Conservation (phyloP, 345 rosid genomes). For the Isatis tinctoria region DNA sequence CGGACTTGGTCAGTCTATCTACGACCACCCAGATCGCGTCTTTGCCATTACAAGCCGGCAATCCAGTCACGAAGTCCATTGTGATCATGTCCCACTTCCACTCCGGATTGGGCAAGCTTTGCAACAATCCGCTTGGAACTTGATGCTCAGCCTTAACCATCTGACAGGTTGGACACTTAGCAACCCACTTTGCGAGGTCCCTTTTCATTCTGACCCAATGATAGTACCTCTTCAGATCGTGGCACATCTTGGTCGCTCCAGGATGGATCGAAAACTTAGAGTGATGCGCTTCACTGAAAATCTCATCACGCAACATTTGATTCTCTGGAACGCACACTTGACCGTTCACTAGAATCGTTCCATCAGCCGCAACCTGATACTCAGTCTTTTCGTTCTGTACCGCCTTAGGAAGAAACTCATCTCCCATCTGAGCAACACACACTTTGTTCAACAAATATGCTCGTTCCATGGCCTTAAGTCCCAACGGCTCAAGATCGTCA, state of each 20-base stretch:
- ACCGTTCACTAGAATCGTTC: background rate
- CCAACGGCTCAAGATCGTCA: background rate
- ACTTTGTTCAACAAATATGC: background rate
- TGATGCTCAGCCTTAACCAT: background rate
- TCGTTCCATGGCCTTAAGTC: background rate
- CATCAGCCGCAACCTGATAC: background rate
- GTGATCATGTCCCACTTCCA: background rate
- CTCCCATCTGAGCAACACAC: background rate
- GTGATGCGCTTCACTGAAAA: background rate
- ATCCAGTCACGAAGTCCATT: no score
- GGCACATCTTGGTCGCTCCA: background rate
- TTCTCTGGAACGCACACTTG: background rate
- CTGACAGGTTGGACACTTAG: background rate
- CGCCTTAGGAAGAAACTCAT: background rate
- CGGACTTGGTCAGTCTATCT: background rate
- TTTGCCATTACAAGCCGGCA: no score
- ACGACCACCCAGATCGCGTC: no score
- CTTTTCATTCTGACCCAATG: background rate
- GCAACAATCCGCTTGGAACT: background rate
- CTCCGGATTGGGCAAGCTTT: background rate
- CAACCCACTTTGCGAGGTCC: background rate
- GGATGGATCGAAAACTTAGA: background rate
- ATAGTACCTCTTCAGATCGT: background rate
- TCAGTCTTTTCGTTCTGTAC: background rate
- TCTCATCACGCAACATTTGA: background rate